Evolutionary conservation across 148 eudicot species (phyloP).

Genomic region (Beta vulgaris): DNA sequence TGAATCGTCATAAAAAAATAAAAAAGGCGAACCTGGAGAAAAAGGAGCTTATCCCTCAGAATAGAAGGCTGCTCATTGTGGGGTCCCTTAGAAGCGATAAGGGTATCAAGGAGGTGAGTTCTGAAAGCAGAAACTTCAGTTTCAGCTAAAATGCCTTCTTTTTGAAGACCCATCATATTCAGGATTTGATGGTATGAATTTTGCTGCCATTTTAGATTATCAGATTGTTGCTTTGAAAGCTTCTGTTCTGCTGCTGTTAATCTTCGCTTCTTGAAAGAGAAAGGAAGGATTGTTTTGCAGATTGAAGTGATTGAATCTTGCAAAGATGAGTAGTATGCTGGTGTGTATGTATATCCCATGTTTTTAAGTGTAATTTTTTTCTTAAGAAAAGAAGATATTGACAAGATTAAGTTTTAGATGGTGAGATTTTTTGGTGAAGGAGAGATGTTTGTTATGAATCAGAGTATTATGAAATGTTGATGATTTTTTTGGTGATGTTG

Average conservation of each 20-base stretch:
- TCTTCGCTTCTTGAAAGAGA: slow-evolving; percentile 63
- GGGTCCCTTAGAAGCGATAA: slow-evolving; percentile 43
- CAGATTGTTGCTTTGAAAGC: slow-evolving; percentile 70
- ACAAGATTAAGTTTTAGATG: neutral
- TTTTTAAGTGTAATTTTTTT: too few species aligned
- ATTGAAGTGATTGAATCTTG: slow-evolving; percentile 82
- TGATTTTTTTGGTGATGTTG: neutral
- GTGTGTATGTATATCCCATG: slow-evolving; percentile 67
- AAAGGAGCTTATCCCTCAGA: slow-evolving; percentile 75
- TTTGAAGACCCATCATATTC: slow-evolving; percentile 75
- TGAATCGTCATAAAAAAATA: neutral
- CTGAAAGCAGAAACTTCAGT: slow-evolving; percentile 58
- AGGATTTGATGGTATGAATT: slow-evolving; percentile 79
- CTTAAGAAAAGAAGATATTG: too few species aligned
- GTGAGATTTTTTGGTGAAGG: neutral
- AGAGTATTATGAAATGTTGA: too few species aligned
- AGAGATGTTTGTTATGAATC: neutral
- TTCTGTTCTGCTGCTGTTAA: slow-evolving; percentile 64
- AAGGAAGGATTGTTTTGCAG: slow-evolving; percentile 79
- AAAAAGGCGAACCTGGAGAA: slow-evolving; percentile 56
- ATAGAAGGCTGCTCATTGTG: slow-evolving; percentile 53
- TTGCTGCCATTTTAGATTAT: slow-evolving; percentile 93
- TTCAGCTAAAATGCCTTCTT: slow-evolving; percentile 68
- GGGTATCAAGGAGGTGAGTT: slow-evolving; percentile 60
- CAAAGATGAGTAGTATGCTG: slow-evolving; percentile 70